phyloP scores from a whole-genome alignment of 2,329 filamentous ascomycete species.

The Claviceps sp. region DNA sequence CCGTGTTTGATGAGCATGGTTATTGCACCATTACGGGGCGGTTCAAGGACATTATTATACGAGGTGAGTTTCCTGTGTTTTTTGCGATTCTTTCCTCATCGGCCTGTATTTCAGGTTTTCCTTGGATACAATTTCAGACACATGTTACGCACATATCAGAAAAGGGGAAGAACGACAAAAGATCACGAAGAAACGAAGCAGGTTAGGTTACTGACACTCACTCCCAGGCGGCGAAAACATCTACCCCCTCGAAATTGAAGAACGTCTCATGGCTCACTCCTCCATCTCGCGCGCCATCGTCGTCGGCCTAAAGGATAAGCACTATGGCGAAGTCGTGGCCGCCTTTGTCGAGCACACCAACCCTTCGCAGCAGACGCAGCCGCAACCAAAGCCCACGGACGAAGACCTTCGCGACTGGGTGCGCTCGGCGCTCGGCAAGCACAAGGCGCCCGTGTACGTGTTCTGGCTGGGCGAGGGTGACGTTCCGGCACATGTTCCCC shows the following conservation, averaged over 20 bases:
- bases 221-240: slow-evolving; percentile 52
- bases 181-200: no score
- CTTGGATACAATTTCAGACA: not conserved
- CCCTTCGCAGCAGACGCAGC: slow-evolving; percentile 5
- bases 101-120: not conserved
- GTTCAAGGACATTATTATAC: slow-evolving; percentile 70
- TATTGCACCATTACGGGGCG: slow-evolving; percentile 62
- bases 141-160: not conserved
- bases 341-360: slow-evolving; percentile 41
- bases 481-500: slow-evolving; percentile 40
- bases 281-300: slow-evolving; percentile 52
- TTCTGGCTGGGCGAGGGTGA: slow-evolving; percentile 59
- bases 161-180: not conserved
- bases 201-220: not conserved
- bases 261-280: slow-evolving; percentile 53
- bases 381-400: slow-evolving; percentile 13
- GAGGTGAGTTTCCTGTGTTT: slow-evolving; percentile 29
- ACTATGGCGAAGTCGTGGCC: slow-evolving; percentile 61
- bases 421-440: slow-evolving; percentile 44
- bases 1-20: slow-evolving; percentile 52
- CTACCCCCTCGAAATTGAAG: slow-evolving; percentile 65
- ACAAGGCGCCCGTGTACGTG: slow-evolving; percentile 59
- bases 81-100: no score
- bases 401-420: slow-evolving; percentile 51
- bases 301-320: slow-evolving; percentile 53